Evolutionary conservation across 371 early-diverging fungal genomes (phyloP).

Genomic region (Circinella umbellata): DNA sequence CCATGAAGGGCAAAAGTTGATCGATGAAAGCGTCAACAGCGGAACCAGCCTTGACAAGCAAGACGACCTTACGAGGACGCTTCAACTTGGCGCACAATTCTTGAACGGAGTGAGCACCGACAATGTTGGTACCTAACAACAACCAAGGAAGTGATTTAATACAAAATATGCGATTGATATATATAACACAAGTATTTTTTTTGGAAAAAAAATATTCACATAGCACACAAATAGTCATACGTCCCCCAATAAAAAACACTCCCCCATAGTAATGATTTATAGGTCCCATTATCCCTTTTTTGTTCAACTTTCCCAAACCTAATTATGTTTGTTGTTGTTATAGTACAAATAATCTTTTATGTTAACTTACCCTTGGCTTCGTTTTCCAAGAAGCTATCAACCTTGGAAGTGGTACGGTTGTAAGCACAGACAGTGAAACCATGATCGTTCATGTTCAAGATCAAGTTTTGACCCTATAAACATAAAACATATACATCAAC

Average conservation of each 20-base stretch:
- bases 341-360: too few relatives aligned
- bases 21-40: conserved; percentile 97
- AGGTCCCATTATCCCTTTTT: too few relatives aligned
- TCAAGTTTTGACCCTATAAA: conserved; percentile 95
- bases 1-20: conserved; percentile 84
- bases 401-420: conserved; percentile 98
- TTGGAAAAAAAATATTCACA: too few relatives aligned
- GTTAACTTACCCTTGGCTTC: conserved; percentile 89
- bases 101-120: conserved; percentile 93
- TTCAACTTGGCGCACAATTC: conserved; percentile 94
- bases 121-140: conserved; percentile 80
- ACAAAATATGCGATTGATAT: neutral
- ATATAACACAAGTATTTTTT: neutral
- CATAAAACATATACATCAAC: neutral
- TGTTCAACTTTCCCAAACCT: too few relatives aligned
- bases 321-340: too few relatives aligned
- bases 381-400: conserved; percentile 91
- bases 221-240: too few relatives aligned
- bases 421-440: conserved; percentile 93
- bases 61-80: conserved; percentile 94
- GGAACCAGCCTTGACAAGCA: conserved; percentile 97
- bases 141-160: neutral
- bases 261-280: too few relatives aligned
- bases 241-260: too few relatives aligned
- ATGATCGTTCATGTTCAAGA: conserved; percentile 98